Percentiles rank a stretch among this genome's conserved stretches.
Evolutionary conservation across 2,329 filamentous ascomycete genomes (phyloP).

Genomic region (Parastagonospora avenae): DNA sequence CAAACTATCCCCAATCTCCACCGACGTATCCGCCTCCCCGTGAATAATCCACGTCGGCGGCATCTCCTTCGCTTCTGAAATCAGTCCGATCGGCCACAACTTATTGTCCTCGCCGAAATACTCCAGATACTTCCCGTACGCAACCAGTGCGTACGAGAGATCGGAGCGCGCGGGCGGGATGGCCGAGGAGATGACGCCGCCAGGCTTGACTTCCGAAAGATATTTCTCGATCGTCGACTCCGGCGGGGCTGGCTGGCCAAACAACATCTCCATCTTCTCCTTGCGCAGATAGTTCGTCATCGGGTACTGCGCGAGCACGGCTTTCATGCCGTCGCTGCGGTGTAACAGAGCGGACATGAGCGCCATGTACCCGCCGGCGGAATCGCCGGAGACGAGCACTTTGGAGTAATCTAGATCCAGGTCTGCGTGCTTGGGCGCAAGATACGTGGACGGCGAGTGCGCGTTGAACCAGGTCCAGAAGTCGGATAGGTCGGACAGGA

Average conservation of each 20-base stretch:
- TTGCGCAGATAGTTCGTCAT: slow-evolving; percentile 27
- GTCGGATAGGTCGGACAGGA: slow-evolving; percentile 54
- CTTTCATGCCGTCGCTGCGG: slow-evolving; percentile 26
- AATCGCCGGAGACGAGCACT: slow-evolving; percentile 43
- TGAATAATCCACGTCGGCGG: slow-evolving; percentile 41
- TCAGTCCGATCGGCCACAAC: slow-evolving; percentile 32
- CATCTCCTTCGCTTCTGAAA: slow-evolving; percentile 29
- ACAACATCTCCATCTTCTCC: not conserved
- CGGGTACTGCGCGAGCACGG: slow-evolving; percentile 34
- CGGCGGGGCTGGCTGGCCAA: slow-evolving; percentile 12
- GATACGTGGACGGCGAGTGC: slow-evolving; percentile 10
- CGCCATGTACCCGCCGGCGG: slow-evolving; percentile 48
- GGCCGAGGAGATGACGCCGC: slow-evolving; percentile 22
- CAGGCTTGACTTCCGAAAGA: slow-evolving; percentile 21
- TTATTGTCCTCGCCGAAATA: slow-evolving; percentile 33
- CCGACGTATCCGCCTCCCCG: slow-evolving; percentile 33
- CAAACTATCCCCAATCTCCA: slow-evolving; percentile 31
- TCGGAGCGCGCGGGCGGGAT: slow-evolving; percentile 21
- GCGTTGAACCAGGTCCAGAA: slow-evolving; percentile 55
- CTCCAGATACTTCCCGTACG: slow-evolving; percentile 27
- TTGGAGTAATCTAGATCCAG: slow-evolving; percentile 30
- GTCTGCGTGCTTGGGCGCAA: slow-evolving; percentile 13
- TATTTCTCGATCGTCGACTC: slow-evolving; percentile 26
- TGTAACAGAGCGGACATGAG: slow-evolving; percentile 35
- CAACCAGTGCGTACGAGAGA: slow-evolving; percentile 22